These are phyloP conservation scores for Dionaea muscipula DNA, from an alignment of 179 eudicot species.

Conservation along the genomic window DNA sequence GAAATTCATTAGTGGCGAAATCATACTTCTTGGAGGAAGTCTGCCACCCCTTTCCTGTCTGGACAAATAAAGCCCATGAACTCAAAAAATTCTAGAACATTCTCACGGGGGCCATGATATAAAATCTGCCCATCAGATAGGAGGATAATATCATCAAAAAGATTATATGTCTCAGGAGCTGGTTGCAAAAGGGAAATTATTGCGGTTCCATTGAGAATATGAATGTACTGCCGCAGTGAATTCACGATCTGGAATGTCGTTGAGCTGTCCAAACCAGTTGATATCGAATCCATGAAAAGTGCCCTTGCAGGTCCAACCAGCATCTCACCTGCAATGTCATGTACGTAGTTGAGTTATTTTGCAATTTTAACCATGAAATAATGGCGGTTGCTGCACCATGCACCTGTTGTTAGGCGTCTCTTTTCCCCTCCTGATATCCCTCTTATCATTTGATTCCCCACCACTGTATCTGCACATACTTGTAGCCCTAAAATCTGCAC, in stretches of 20 bases:
- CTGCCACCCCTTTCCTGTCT: constrained; percentile 32
- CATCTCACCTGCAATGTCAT: constrained; percentile 21
- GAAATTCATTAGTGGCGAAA: too few species aligned
- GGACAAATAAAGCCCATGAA: constrained; percentile 30
- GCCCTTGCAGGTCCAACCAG: constrained; percentile 30
- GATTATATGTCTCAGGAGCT: constrained; percentile 21
- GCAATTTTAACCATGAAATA: background rate
- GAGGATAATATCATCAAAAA: constrained; percentile 30
- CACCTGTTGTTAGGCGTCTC: constrained; percentile 20
- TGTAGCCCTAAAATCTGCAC: constrained; percentile 13
- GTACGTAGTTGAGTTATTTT: background rate
- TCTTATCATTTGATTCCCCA: constrained; percentile 18
- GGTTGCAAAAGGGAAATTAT: constrained; percentile 36
- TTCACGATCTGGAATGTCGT: constrained; percentile 36
- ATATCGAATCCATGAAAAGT: constrained; percentile 26
- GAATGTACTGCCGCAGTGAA: constrained; percentile 14
- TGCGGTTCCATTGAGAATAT: constrained; percentile 30
- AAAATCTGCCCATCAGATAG: constrained; percentile 26
- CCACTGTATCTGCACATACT: constrained; percentile 19
- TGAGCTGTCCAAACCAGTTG: constrained; percentile 37
- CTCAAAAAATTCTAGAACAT: constrained; percentile 29
- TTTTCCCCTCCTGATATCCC: constrained; percentile 22
- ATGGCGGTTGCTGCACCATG: too few species aligned
- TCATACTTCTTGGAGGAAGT: constrained; percentile 38
- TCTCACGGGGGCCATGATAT: constrained; percentile 30